Evolutionary conservation across 179 eudicot species (phyloP).

Genomic region (Vitellaria paradoxa): DNA sequence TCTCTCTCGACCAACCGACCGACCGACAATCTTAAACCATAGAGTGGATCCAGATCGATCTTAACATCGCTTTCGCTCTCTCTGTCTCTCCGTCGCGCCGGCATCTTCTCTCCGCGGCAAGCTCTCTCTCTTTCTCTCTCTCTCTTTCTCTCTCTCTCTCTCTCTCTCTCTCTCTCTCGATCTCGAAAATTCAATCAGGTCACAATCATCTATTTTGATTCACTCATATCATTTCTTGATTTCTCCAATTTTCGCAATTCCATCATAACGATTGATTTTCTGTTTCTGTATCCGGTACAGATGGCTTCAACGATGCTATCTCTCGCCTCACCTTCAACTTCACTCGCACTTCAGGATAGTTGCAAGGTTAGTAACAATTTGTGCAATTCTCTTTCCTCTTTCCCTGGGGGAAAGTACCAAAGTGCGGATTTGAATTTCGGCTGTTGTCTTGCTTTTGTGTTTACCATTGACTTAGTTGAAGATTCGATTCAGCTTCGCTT

Average conservation of each 20-base stretch:
- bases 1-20: no score
- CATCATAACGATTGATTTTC: neutral
- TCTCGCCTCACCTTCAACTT: constrained; percentile 36
- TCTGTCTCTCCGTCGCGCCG: no score
- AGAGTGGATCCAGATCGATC: no score
- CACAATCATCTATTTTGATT: neutral
- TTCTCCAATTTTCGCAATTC: neutral
- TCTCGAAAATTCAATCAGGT: neutral
- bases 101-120: no score
- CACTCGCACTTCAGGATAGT: constrained; percentile 41
- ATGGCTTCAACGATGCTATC: constrained; percentile 55
- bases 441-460: no score
- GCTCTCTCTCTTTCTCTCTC: no score
- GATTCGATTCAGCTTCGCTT: neutral
- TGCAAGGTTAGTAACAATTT: constrained; percentile 24
- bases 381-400: neutral
- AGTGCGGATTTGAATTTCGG: neutral
- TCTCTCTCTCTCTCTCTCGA: neutral
- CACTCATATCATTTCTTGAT: neutral
- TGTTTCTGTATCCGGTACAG: constrained; percentile 6
- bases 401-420: neutral
- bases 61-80: no score
- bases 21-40: no score
- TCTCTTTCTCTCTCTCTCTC: no score
- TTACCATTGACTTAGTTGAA: neutral